Evolutionary conservation across 768 basidiomycete genomes (phyloP).

Genomic region (Suillus placidus): DNA sequence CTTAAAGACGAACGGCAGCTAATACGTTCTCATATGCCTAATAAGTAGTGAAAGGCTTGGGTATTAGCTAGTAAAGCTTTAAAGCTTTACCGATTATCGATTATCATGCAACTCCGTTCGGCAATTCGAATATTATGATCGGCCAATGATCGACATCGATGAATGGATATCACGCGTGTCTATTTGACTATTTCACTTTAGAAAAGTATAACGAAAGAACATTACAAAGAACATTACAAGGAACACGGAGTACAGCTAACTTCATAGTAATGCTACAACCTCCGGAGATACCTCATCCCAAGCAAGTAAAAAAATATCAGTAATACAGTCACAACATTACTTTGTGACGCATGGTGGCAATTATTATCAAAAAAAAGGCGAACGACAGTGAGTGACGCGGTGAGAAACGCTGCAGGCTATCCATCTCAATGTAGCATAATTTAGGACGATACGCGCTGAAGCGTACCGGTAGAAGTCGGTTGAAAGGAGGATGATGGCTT

Average conservation of each 20-base stretch:
- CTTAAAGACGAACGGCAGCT: too few species aligned
- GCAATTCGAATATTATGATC: not conserved
- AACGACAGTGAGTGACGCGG: not conserved
- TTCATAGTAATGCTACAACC: not conserved
- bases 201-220: not conserved
- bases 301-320: not conserved
- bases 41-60: not conserved
- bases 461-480: not conserved
- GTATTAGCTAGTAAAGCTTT: not conserved
- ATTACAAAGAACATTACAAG: slow-evolving; percentile 1
- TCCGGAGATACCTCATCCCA: slow-evolving; percentile 1
- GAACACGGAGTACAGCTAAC: not conserved
- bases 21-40: slow-evolving; percentile 10
- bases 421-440: too few species aligned
- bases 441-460: not conserved
- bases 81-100: not conserved
- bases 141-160: not conserved
- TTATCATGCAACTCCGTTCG: not conserved
- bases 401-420: not conserved
- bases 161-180: not conserved
- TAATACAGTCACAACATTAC: slow-evolving; percentile 6
- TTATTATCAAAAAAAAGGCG: not conserved
- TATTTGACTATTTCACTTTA: not conserved
- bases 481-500: not conserved
- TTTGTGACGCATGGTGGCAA: not conserved